Conservation (phyloP, 257 asterid genomes). For the Penstemon barbatus region DNA sequence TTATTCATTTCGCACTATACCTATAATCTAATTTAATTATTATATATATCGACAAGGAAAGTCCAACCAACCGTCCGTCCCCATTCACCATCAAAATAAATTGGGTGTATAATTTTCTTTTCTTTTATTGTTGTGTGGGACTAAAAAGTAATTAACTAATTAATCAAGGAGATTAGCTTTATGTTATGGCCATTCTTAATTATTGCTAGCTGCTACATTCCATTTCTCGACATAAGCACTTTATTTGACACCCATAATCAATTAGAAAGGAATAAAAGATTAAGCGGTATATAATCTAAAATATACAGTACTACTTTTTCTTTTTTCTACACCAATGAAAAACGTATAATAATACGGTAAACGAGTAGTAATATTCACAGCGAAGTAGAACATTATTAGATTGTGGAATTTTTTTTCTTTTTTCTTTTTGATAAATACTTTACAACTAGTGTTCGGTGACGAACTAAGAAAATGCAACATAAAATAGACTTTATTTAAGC, state of each 20-base stretch:
- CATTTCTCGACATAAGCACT: background rate
- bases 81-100: conserved; percentile 9
- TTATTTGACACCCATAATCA: background rate
- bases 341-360: background rate
- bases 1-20: conserved; percentile 25
- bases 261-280: background rate
- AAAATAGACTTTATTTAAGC: background rate
- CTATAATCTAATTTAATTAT: conserved; percentile 14
- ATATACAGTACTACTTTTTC: too few relatives aligned
- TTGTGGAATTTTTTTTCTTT: too few relatives aligned
- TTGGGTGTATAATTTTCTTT: background rate
- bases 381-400: background rate
- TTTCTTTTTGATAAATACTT: too few relatives aligned
- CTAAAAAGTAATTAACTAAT: background rate
- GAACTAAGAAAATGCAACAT: background rate
- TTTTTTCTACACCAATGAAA: background rate
- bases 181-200: conserved; percentile 20
- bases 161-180: background rate
- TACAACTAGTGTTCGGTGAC: too few relatives aligned
- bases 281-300: too few relatives aligned
- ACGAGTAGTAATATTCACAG: background rate
- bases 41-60: conserved; percentile 30
- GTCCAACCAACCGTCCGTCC: conserved; percentile 36
- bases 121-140: background rate
- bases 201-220: background rate